Conservation (phyloP, 2,329 filamentous ascomycete species). For the Venturia asperata region DNA sequence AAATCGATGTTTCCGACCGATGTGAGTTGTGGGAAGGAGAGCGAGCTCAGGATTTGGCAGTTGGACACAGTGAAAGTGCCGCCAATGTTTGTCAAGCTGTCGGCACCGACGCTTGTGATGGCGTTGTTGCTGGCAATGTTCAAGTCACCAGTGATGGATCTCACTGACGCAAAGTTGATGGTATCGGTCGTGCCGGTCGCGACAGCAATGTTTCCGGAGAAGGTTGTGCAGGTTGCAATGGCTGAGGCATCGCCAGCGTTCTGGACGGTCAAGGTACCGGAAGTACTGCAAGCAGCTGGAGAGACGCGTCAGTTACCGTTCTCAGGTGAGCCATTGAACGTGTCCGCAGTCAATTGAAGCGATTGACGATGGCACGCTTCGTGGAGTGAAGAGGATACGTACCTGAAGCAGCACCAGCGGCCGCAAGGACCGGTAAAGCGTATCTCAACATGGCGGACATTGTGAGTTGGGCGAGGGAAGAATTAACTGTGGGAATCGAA, state of each 20-base stretch:
- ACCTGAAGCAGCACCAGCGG: conserved; percentile 47
- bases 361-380: background rate
- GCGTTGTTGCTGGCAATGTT: conserved; percentile 48
- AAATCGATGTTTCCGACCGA: conserved; percentile 62
- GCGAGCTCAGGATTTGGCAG: conserved; percentile 59
- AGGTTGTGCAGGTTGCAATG: conserved; percentile 58
- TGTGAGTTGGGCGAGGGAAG: conserved; percentile 6
- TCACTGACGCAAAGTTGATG: conserved; percentile 57
- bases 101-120: conserved; percentile 57
- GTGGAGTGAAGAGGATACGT: conserved; percentile 26
- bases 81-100: conserved; percentile 57
- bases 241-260: conserved; percentile 52
- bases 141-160: conserved; percentile 53
- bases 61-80: conserved; percentile 63
- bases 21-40: conserved; percentile 60
- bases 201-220: conserved; percentile 63
- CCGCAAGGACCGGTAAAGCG: conserved; percentile 50
- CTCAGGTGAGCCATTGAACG: background rate
- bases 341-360: background rate
- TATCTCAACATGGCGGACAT: conserved; percentile 45
- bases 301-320: background rate
- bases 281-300: conserved; percentile 31
- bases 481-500: conserved; percentile 10
- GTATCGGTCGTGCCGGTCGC: conserved; percentile 47
- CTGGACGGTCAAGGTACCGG: conserved; percentile 52